Evolutionary conservation across 192 early-diverging fungal species (phyloP).

Genomic region (Rhizophagus sp.): DNA sequence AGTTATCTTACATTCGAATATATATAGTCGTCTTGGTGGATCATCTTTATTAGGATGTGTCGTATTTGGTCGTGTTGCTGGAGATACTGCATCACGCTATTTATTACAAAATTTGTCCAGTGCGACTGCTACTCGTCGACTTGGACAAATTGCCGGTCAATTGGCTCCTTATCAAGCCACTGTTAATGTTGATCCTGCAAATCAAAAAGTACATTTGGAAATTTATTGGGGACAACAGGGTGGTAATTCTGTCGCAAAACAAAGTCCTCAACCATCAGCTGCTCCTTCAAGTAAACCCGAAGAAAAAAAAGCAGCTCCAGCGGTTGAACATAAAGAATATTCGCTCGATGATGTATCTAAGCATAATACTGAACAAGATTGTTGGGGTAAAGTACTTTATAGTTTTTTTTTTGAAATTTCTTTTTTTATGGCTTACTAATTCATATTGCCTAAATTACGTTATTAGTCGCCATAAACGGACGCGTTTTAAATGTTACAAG

Average conservation of each 20-base stretch:
- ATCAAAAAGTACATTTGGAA: slow-evolving; percentile 52
- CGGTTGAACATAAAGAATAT: slow-evolving; percentile 40
- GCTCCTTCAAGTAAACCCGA: slow-evolving; percentile 37
- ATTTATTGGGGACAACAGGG: slow-evolving; percentile 50
- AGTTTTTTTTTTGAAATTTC: not conserved
- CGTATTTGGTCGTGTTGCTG: slow-evolving; percentile 94
- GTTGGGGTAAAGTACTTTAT: slow-evolving; percentile 52
- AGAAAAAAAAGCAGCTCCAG: slow-evolving; percentile 18
- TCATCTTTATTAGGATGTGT: slow-evolving; percentile 93
- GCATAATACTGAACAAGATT: slow-evolving; percentile 65
- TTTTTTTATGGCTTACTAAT: not conserved
- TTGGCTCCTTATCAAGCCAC: slow-evolving; percentile 60
- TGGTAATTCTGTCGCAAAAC: not conserved
- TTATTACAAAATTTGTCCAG: slow-evolving; percentile 54
- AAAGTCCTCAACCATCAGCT: slow-evolving; percentile 35
- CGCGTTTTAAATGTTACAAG: slow-evolving; percentile 76
- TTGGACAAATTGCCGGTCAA: slow-evolving; percentile 66
- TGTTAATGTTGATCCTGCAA: slow-evolving; percentile 49
- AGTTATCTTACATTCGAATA: not conserved
- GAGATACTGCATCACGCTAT: slow-evolving; percentile 65
- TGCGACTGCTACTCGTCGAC: slow-evolving; percentile 57
- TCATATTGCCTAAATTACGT: not conserved
- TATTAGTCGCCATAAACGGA: slow-evolving; percentile 73
- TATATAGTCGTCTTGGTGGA: slow-evolving; percentile 57
- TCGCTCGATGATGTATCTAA: slow-evolving; percentile 76